Conservation (phyloP, 106 monocot species). For the Dendrobium catenatum region DNA sequence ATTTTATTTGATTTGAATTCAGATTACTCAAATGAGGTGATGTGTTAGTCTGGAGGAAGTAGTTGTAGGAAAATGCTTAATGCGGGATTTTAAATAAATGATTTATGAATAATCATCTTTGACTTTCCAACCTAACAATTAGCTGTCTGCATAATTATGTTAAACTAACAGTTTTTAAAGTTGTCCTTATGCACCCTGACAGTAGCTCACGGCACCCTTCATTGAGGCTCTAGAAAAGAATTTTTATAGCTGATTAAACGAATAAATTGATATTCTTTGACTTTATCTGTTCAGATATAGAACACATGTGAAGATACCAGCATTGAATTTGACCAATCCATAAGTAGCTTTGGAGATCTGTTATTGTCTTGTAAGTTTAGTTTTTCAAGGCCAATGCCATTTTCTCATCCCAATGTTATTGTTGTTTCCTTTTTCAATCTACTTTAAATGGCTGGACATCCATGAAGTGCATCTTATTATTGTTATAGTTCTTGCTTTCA, state of each 20-base stretch:
- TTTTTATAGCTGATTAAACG: too few species aligned
- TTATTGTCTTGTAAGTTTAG: not conserved
- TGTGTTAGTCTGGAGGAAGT: not conserved
- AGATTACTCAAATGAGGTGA: not conserved
- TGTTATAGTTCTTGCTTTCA: not conserved
- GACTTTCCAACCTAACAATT: not conserved
- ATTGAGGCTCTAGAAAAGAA: too few species aligned
- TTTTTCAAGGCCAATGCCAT: not conserved
- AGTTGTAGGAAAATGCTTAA: not conserved
- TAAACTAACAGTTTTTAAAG: not conserved
- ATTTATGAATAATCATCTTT: not conserved
- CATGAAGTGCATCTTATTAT: not conserved
- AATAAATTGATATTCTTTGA: too few species aligned
- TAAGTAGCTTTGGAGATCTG: not conserved
- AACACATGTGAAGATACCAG: too few species aligned
- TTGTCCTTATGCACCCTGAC: not conserved
- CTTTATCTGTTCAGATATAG: too few species aligned
- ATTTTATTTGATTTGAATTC: not conserved
- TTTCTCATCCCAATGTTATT: not conserved
- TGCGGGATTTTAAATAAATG: not conserved
- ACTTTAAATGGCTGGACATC: too few species aligned
- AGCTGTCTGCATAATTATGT: not conserved
- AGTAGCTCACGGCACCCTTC: not conserved
- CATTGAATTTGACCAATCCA: too few species aligned
- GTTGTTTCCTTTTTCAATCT: not conserved